A percentile compares a stretch with the other conserved stretches of the same genome.
phyloP scores from a whole-genome alignment of 768 basidiomycete genomes.

The Mycena haematopus region DNA sequence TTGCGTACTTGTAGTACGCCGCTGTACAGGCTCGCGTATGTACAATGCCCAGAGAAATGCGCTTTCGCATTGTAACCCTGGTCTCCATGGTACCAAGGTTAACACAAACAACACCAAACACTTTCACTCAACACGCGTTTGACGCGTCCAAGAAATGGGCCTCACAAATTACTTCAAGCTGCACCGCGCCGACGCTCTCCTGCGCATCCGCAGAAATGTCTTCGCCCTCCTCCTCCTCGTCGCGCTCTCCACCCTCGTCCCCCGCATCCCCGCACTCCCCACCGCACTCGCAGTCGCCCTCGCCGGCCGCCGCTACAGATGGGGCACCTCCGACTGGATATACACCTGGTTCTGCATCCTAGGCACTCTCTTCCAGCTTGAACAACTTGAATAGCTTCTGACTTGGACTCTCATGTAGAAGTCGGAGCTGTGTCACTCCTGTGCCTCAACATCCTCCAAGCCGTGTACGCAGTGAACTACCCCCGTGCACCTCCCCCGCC shows the following conservation, averaged over 20 bases:
- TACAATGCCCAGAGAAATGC: too few relatives aligned
- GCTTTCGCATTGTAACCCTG: too few relatives aligned
- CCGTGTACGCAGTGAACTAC: slow-evolving; percentile 48
- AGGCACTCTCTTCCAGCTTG: slow-evolving; percentile 36
- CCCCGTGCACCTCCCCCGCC: slow-evolving; percentile 47
- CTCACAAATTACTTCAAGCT: slow-evolving; percentile 46
- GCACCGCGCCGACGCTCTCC: slow-evolving; percentile 51
- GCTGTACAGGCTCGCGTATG: too few relatives aligned
- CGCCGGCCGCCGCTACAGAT: slow-evolving; percentile 32
- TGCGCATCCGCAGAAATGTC: slow-evolving; percentile 48
- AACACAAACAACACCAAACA: too few relatives aligned
- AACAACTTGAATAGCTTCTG: not conserved
- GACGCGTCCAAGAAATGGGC: not conserved
- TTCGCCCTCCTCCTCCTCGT: slow-evolving; percentile 40
- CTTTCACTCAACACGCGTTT: too few relatives aligned
- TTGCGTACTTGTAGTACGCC: too few relatives aligned
- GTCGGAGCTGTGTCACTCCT: slow-evolving; percentile 40
- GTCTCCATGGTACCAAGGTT: too few relatives aligned
- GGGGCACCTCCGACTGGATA: slow-evolving; percentile 44
- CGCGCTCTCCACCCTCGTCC: slow-evolving; percentile 46
- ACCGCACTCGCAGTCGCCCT: slow-evolving; percentile 39
- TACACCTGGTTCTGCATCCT: slow-evolving; percentile 47
- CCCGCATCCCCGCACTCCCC: slow-evolving; percentile 45
- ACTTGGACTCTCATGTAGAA: slow-evolving; percentile 35
- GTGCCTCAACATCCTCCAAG: slow-evolving; percentile 49